Evolutionary conservation across 345 rosid genomes (phyloP).

Genomic region (Brassica napus): Da-Ae NC_063439.1:19008501-19009000

Average conservation of each 20-base stretch:
- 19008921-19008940: conserved; percentile 12
- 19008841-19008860: background rate
- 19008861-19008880: background rate
- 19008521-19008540: conserved; percentile 16
- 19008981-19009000: too few species aligned
- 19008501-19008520: conserved; percentile 39
- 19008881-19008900: conserved; percentile 23
- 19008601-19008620: conserved; percentile 2
- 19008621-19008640: background rate
- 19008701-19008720: background rate
- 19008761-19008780: conserved; percentile 12
- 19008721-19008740: background rate
- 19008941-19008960: background rate
- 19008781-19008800: background rate
- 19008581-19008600: conserved; percentile 18
- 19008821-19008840: background rate
- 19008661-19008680: conserved; percentile 3
- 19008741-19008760: background rate
- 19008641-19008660: conserved; percentile 22
- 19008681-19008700: conserved; percentile 24
- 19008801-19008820: background rate
- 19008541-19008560: background rate
- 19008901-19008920: conserved; percentile 12
- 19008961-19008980: background rate
- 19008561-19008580: conserved; percentile 12